Percentiles rank a stretch among this genome's conserved stretches.
phyloP scores from a whole-genome alignment of 352 stramenopile species.

The Globisporangium cystogenes region DNA sequence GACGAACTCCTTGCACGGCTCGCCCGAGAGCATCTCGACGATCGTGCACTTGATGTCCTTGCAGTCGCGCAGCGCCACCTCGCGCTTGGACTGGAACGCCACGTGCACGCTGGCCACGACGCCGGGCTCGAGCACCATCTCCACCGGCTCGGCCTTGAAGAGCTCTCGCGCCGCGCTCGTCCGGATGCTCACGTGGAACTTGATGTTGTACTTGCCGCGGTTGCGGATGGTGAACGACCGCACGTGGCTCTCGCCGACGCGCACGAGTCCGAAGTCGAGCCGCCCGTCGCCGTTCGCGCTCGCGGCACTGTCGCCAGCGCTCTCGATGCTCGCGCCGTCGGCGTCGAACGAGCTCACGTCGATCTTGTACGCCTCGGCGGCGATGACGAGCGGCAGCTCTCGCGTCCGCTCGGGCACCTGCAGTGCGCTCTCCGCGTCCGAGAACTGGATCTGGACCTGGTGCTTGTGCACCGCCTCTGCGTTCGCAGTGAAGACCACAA shows the following conservation, averaged over 20 bases:
- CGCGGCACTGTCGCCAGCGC: conserved; percentile 6
- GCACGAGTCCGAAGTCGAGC: conserved; percentile 90
- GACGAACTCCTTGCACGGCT: conserved; percentile 87
- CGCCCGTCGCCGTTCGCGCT: conserved; percentile 38
- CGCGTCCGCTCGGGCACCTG: conserved; percentile 30
- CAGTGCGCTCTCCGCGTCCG: conserved; percentile 69
- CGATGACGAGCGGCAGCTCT: conserved; percentile 28
- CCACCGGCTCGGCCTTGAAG: conserved; percentile 78
- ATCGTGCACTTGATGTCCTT: conserved; percentile 92
- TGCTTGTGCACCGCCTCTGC: conserved; percentile 65
- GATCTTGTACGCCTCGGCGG: conserved; percentile 90
- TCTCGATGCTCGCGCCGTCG: conserved; percentile 16
- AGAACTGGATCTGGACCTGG: conserved; percentile 71
- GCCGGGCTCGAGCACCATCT: conserved; percentile 74
- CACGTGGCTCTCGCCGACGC: conserved; percentile 85
- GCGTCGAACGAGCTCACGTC: conserved; percentile 84
- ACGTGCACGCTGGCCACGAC: conserved; percentile 66
- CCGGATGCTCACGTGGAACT: conserved; percentile 71
- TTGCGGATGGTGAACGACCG: conserved; percentile 88
- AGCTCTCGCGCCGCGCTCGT: conserved; percentile 43
- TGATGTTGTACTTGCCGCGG: conserved; percentile 92
- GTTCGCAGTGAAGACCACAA: conserved; percentile 66
- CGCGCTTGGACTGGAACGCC: conserved; percentile 66
- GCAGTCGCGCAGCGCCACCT: conserved; percentile 88
- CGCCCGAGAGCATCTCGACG: conserved; percentile 88